phyloP scores from a whole-genome alignment of 176 grass and related monocot species.

The Microstegium vimineum region DNA sequence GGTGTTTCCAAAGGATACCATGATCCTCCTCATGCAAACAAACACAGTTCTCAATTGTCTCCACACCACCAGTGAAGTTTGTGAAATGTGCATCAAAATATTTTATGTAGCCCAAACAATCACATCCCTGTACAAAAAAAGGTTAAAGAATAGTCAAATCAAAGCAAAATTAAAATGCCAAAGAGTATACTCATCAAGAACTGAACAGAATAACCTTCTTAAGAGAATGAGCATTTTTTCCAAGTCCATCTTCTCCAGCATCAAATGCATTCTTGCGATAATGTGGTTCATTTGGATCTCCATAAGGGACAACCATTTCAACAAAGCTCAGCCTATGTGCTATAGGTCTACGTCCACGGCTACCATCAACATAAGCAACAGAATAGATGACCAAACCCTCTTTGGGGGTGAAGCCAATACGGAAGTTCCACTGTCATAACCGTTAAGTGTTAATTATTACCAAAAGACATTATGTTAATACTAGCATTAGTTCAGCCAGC shows the following conservation, averaged over 20 bases:
- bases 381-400: slow-evolving; percentile 95
- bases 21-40: slow-evolving; percentile 99
- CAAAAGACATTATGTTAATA: background rate
- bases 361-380: slow-evolving; percentile 90
- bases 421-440: slow-evolving; percentile 86
- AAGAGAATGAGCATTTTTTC: slow-evolving; percentile 93
- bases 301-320: slow-evolving; percentile 99
- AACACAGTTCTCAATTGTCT: slow-evolving; percentile 97
- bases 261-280: slow-evolving; percentile 99
- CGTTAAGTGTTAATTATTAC: background rate
- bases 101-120: slow-evolving; percentile 94
- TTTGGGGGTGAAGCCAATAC: slow-evolving; percentile 92
- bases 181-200: background rate
- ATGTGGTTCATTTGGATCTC: slow-evolving; percentile 95
- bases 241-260: slow-evolving; percentile 95
- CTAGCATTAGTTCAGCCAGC: background rate
- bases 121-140: slow-evolving; percentile 71
- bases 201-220: slow-evolving; percentile 53
- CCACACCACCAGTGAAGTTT: slow-evolving; percentile 85
- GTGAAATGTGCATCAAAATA: slow-evolving; percentile 99
- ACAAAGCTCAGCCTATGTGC: slow-evolving; percentile 94
- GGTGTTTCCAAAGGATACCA: slow-evolving; percentile 99
- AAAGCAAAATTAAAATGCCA: slow-evolving; percentile 8
- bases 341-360: slow-evolving; percentile 75
- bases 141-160: background rate